phyloP scores from a whole-genome alignment of 176 grass and related monocot genomes.

The Areca catechu region DNA sequence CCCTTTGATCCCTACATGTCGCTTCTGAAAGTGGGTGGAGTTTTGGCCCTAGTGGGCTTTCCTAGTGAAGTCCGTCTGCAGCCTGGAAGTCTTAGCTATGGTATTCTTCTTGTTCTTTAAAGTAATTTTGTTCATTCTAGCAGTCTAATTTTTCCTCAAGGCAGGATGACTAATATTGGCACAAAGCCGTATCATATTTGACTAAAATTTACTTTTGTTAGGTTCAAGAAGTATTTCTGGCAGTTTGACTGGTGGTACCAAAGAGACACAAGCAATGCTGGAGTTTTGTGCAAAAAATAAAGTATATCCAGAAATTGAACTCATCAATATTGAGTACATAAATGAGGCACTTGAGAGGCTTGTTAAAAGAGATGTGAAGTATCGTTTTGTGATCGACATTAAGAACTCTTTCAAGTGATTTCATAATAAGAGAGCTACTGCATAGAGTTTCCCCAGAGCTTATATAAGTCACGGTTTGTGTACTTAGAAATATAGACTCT shows the following conservation, averaged over 20 bases:
- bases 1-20: constrained; percentile 72
- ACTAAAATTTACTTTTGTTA: background rate
- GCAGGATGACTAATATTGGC: too few species aligned
- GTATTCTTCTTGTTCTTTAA: constrained; percentile 22
- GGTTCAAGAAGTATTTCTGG: constrained; percentile 15
- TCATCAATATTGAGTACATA: constrained; percentile 19
- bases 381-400: too few species aligned
- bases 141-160: background rate
- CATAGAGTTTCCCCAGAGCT: too few species aligned
- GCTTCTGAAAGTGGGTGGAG: constrained; percentile 56
- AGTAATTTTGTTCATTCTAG: background rate
- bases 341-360: constrained; percentile 5
- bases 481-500: too few species aligned
- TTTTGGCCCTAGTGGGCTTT: constrained; percentile 48
- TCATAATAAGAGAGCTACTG: too few species aligned
- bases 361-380: too few species aligned
- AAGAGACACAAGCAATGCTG: constrained; percentile 18
- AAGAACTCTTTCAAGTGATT: too few species aligned
- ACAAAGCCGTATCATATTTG: background rate
- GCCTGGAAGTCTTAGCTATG: constrained; percentile 45
- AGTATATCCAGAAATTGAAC: constrained; percentile 22
- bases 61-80: constrained; percentile 52
- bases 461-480: too few species aligned
- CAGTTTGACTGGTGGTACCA: constrained; percentile 20
- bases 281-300: constrained; percentile 19